Evolutionary conservation across 805 yeast species (phyloP), one percentile per base, ranked within the genome.

Genomic region (Hanseniaspora lindneri): DNA sequence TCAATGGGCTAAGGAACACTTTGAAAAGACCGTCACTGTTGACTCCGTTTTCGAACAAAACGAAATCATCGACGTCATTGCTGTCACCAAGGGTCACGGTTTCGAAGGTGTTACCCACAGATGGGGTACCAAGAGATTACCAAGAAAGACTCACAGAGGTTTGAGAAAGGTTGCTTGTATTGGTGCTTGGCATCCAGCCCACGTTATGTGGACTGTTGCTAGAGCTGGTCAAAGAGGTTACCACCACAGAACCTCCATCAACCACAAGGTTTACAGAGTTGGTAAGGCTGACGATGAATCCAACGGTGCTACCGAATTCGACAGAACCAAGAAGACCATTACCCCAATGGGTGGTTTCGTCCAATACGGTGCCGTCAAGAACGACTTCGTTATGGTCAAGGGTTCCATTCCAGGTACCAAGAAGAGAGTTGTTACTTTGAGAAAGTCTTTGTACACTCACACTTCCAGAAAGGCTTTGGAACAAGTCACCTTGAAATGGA

Each of bases 131-230:
- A 94, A 88, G 88, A 88, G 83, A 81, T 79, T 92, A 65, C 98
- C 99, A 76, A 87, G 99, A 80, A 92, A 92, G 94, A 92, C 99
- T 73, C 99, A 92, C 76, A 88, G 97, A 84, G 99, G 99, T 89
- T 79, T 89, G 72, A 87, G 99, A 83, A 92, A 92, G 86, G 99
- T 92, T 76, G 99, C 98, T 70, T 92, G 99, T 86, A 92, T 92
- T 69, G 99, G 99, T 82, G 96, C 99, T 71, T 92, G 99, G 99
- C 98, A 92, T 79, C 99, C 99, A 74, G 82, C 95, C 78, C 95
- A 87, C 80, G 99, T 92, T 72, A 77, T 80, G 75, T 89, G 95
- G 95, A 85, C 97, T 69, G 99, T 92, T 74, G 97, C 98, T 67
- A 86, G 99, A 76, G 96, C 98, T 68, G 99, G 99, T 89, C 98